These are phyloP conservation scores for Aspergillus campestris DNA, from an alignment of 495 filamentous ascomycete genomes.

Conservation along the genomic window DNA sequence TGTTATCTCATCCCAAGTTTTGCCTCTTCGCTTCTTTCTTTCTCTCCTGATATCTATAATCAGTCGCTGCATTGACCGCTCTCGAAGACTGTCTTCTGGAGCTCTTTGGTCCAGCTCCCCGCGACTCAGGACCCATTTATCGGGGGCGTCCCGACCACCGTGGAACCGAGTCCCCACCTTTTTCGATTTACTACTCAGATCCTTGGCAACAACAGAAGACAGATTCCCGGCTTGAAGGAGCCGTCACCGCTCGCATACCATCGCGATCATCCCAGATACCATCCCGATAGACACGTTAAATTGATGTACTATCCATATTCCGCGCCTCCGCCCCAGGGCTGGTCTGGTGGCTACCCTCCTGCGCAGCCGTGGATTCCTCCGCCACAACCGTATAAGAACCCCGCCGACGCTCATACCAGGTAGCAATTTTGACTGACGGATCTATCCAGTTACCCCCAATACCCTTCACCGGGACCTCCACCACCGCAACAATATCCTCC, in stretches of 20 bases:
- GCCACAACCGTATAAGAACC: slow-evolving; percentile 13
- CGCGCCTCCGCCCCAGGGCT: slow-evolving; percentile 18
- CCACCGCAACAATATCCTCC: slow-evolving; percentile 14
- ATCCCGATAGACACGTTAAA: neutral
- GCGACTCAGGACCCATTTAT: too few species aligned
- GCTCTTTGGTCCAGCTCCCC: too few species aligned
- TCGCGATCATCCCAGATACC: neutral
- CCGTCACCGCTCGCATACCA: neutral
- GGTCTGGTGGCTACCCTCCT: slow-evolving; percentile 16
- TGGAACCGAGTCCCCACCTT: too few species aligned
- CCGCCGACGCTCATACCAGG: too few species aligned
- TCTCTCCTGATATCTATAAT: too few species aligned
- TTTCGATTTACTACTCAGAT: neutral
- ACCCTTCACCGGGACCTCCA: slow-evolving; percentile 3
- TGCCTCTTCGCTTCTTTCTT: too few species aligned
- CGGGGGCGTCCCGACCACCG: too few species aligned
- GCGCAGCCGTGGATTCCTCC: slow-evolving; percentile 12
- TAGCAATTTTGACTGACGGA: neutral
- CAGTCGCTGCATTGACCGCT: too few species aligned
- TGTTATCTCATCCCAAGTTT: too few species aligned
- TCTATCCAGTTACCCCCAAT: neutral
- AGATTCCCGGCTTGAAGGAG: too few species aligned
- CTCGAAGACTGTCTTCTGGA: too few species aligned
- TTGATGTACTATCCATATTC: slow-evolving; percentile 24
- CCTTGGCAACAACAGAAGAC: too few species aligned